These are phyloP conservation scores for Camillea tinctor DNA, from an alignment of 2,329 filamentous ascomycete genomes.

Conservation along the genomic window DNA sequence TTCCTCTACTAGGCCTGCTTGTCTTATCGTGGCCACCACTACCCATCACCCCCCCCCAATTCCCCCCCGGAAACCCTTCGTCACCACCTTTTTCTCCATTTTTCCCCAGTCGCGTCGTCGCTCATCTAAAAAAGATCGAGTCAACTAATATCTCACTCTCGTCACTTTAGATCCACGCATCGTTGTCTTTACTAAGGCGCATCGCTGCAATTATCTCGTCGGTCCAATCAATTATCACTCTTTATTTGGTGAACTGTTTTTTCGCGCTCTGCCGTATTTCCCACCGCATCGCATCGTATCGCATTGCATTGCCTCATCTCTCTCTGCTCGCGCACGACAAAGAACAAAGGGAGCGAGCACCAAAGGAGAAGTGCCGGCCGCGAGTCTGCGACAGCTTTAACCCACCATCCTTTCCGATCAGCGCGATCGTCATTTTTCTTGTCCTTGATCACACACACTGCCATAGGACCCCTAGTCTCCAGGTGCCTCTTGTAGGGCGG, in stretches of 20 bases:
- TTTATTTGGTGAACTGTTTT: background rate
- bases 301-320: constrained; percentile 14
- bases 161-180: constrained; percentile 18
- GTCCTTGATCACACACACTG: constrained; percentile 9
- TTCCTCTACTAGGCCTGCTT: constrained; percentile 24
- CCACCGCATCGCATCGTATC: constrained; percentile 12
- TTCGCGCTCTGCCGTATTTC: constrained; percentile 8
- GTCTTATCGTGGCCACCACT: constrained; percentile 25
- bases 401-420: constrained; percentile 22
- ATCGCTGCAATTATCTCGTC: background rate
- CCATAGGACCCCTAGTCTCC: constrained; percentile 16
- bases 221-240: constrained; percentile 5
- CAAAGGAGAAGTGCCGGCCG: constrained; percentile 1
- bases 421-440: constrained; percentile 28
- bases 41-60: constrained; percentile 6
- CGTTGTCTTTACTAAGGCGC: background rate
- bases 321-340: constrained; percentile 5
- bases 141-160: constrained; percentile 11
- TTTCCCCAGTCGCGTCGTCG: constrained; percentile 29
- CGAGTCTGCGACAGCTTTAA: constrained; percentile 19
- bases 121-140: constrained; percentile 22
- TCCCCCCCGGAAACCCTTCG: constrained; percentile 7
- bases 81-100: constrained; percentile 24
- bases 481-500: constrained; percentile 20
- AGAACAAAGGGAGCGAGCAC: constrained; percentile 5